Evolutionary conservation across 495 filamentous ascomycete species (phyloP).

Genomic region (Cercophora sp.): DNA sequence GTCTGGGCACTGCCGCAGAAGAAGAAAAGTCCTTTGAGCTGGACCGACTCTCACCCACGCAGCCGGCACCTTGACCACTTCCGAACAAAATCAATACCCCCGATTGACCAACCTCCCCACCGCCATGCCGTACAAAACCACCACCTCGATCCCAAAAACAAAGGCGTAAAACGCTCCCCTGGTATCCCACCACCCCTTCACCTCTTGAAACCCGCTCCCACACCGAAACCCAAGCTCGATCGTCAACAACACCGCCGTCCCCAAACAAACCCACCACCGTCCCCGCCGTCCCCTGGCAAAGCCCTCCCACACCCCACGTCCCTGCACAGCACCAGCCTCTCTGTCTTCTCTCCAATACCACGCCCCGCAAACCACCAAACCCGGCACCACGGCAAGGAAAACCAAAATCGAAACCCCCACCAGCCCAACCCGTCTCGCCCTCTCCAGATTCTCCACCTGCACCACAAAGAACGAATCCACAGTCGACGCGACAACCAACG

Average conservation of each 20-base stretch:
- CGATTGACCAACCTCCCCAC: background rate
- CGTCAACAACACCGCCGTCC: constrained; percentile 8
- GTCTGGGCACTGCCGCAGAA: too few species aligned
- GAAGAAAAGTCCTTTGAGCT: too few species aligned
- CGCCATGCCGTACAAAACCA: constrained; percentile 2
- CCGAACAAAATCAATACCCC: background rate
- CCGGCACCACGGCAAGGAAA: constrained; percentile 63
- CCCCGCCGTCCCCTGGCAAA: background rate
- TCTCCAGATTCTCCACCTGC: constrained; percentile 27
- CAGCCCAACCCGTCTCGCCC: constrained; percentile 58
- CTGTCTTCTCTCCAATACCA: background rate
- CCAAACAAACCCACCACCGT: background rate
- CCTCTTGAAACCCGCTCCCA: constrained; percentile 5
- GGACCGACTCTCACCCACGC: too few species aligned
- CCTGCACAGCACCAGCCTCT: background rate
- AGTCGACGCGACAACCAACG: constrained; percentile 61
- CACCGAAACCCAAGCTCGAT: constrained; percentile 13
- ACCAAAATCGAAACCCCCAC: constrained; percentile 59
- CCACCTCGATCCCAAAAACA: constrained; percentile 10
- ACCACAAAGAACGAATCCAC: constrained; percentile 62
- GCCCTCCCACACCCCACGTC: background rate
- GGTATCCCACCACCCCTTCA: constrained; percentile 8
- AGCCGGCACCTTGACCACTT: background rate
- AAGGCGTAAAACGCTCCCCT: constrained; percentile 14
- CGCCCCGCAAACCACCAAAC: constrained; percentile 25